Evolutionary conservation across 257 asterid species (phyloP), one percentile per base, ranked within the genome.

Genomic region (Solanum peruvianum): DNA sequence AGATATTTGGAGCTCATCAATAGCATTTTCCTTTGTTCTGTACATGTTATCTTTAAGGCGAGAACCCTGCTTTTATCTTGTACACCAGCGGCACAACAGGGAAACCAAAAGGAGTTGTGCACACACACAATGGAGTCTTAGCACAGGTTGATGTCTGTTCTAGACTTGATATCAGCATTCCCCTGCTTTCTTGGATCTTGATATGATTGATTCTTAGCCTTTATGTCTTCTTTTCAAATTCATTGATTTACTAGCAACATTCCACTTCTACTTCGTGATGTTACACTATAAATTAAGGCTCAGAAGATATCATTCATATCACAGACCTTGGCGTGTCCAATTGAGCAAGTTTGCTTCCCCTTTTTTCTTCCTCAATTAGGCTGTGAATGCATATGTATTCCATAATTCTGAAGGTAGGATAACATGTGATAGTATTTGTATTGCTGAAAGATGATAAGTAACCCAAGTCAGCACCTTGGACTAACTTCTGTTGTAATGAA

Each of bases 41-140:
- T 83, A 64, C 86, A 52, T 89, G 88, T 85, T 72, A 47, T 33
- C 58, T 67, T 89, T 89, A 86, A 97, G 98, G 94, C 37, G 98
- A 93, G 60, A 96, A 93, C 20, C 96, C 98, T 23, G 99, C 99
- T 35, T 91, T 97, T 88, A 92, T 97, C 89, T 91, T 97, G 86
- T 97, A 97, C 89, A 97, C 99, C 60, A 97, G 99, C 86, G 99
- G 99, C 84, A 95, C 99, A 33, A 97, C 99, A 9, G 99, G 99
- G 71, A 97, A 95, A 90, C 99, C 99, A 45, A 97, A 97, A 94
- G 99, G 99, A 87, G 99, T 90, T 84, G 98, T 97, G 86, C 99
- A 97, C 93, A 97, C 99, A n/a, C 98, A 95, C 88, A 89, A 90
- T 83, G 95, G 98, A 81, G 91, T 97, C 89, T 90, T 95, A 87